Conservation (phyloP, 192 early-diverging fungal genomes). For the Coemansia umbellata region DNA sequence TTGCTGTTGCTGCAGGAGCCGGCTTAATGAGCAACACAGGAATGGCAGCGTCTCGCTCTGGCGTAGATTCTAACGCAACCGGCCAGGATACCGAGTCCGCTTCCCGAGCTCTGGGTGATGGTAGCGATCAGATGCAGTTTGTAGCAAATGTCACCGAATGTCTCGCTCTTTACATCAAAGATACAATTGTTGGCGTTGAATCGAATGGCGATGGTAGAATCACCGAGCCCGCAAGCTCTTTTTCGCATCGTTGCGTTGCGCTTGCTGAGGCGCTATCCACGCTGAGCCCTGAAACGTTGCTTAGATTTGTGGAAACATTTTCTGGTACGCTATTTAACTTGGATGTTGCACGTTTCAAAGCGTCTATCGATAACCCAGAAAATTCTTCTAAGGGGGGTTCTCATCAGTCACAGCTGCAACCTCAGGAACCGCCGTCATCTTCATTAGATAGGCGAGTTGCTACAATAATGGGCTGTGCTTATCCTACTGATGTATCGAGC, state of each 20-base stretch:
- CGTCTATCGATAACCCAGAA: background rate
- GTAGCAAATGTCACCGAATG: conserved; percentile 35
- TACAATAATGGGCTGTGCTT: conserved; percentile 1
- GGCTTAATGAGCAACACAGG: background rate
- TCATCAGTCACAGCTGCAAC: background rate
- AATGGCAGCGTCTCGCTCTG: background rate
- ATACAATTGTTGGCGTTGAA: background rate
- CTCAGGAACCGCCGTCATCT: background rate
- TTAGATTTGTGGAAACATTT: conserved; percentile 15
- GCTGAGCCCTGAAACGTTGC: conserved; percentile 16
- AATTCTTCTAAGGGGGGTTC: background rate
- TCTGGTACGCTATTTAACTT: conserved; percentile 11
- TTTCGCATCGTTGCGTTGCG: conserved; percentile 4
- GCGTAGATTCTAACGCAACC: background rate
- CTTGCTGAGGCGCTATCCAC: conserved; percentile 28
- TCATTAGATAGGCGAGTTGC: conserved; percentile 9
- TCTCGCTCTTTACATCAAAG: conserved; percentile 11
- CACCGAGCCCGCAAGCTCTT: background rate
- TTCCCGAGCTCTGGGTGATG: background rate
- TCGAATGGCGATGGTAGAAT: too few species aligned
- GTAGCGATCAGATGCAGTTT: conserved; percentile 35
- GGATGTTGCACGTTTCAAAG: conserved; percentile 4
- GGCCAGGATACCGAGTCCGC: conserved; percentile 1
- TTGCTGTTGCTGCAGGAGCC: conserved; percentile 36
- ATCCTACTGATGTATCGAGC: background rate